These are phyloP conservation scores for Lachancea sp. DNA, from an alignment of 805 yeast genomes.

Conservation along the genomic window DNA sequence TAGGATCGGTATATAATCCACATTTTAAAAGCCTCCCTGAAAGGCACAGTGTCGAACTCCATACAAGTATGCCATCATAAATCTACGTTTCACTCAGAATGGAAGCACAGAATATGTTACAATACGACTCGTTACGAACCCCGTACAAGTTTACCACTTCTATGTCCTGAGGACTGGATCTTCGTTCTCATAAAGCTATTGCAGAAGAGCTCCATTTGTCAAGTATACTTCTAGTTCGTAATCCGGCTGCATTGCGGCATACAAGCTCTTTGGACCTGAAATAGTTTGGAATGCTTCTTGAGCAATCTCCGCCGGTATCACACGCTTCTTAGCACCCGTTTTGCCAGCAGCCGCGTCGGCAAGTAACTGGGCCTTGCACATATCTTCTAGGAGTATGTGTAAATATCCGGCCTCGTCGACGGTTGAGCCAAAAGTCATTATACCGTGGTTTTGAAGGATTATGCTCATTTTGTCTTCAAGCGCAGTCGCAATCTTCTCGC, in stretches of 20 bases:
- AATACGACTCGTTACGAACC: too few species aligned
- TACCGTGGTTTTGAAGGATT: slow-evolving; percentile 67
- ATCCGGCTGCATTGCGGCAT: slow-evolving; percentile 70
- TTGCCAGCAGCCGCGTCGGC: slow-evolving; percentile 47
- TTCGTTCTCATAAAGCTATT: not conserved
- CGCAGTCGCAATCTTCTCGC: slow-evolving; percentile 52
- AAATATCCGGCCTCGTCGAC: slow-evolving; percentile 71
- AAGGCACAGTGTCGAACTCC: too few species aligned
- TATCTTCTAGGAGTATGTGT: slow-evolving; percentile 55
- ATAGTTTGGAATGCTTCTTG: slow-evolving; percentile 54
- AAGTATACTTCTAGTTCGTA: slow-evolving; percentile 42
- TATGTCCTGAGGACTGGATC: not conserved
- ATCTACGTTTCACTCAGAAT: too few species aligned
- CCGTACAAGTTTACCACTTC: too few species aligned
- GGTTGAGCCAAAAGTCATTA: slow-evolving; percentile 61
- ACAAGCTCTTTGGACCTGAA: slow-evolving; percentile 62
- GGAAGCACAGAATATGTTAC: too few species aligned
- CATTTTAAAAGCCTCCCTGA: too few species aligned
- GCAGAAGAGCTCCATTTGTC: slow-evolving; percentile 25
- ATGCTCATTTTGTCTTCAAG: slow-evolving; percentile 49
- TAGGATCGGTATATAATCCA: too few species aligned
- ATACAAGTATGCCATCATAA: too few species aligned
- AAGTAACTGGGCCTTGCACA: slow-evolving; percentile 59
- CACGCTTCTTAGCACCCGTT: slow-evolving; percentile 33
- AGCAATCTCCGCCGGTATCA: slow-evolving; percentile 58